phyloP scores from a whole-genome alignment of 2,329 filamentous ascomycete genomes.

The Colletotrichum sp. region DNA sequence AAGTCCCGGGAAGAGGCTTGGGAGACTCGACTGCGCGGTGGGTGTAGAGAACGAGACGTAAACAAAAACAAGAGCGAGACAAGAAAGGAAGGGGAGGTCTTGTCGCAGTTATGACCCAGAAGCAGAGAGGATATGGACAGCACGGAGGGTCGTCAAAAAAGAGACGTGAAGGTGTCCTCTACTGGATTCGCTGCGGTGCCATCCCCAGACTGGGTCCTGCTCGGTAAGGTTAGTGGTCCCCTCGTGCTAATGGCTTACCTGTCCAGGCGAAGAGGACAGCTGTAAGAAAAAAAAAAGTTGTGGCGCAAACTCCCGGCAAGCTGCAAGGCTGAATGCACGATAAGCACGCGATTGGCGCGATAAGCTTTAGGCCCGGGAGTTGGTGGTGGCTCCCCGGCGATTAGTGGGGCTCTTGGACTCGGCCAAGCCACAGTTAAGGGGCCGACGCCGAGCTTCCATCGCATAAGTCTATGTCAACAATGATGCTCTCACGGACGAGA shows the following conservation, averaged over 20 bases:
- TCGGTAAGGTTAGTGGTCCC: neutral
- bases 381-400: neutral
- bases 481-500: neutral
- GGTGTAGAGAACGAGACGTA: neutral
- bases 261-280: conserved; percentile 21
- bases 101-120: neutral
- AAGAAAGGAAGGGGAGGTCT: neutral
- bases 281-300: conserved; percentile 16
- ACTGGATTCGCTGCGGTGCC: conserved; percentile 14
- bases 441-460: conserved; percentile 2
- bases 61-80: neutral
- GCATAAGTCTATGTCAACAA: neutral
- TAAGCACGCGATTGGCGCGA: conserved; percentile 16
- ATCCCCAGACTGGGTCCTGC: conserved; percentile 11
- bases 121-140: conserved; percentile 2
- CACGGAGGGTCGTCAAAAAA: neutral
- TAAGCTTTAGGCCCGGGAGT: conserved; percentile 10
- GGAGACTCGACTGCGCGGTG: neutral
- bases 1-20: conserved; percentile 9
- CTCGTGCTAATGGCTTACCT: conserved; percentile 7
- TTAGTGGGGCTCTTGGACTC: neutral
- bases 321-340: conserved; percentile 13
- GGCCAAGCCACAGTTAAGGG: conserved; percentile 7
- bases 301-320: neutral
- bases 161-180: conserved; percentile 20